These are phyloP conservation scores for Colletotrichum eleusines DNA, from an alignment of 2,329 filamentous ascomycete genomes.

Conservation along the genomic window DNA sequence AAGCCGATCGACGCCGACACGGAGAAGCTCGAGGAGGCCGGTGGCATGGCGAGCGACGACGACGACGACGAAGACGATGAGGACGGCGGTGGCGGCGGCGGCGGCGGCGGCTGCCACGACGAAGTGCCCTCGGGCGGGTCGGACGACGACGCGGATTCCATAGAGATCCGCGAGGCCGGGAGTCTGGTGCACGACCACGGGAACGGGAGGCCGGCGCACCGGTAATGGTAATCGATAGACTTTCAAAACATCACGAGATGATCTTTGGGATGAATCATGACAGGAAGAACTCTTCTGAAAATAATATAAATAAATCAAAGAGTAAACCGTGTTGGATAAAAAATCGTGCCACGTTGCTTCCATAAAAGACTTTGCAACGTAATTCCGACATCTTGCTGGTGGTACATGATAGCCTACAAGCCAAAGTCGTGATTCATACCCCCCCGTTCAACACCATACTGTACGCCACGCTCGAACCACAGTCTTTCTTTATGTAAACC, in stretches of 20 bases:
- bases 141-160: constrained; percentile 39
- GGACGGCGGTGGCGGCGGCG: constrained; percentile 46
- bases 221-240: background rate
- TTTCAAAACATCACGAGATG: background rate
- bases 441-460: background rate
- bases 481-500: background rate
- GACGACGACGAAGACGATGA: constrained; percentile 48
- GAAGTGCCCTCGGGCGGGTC: constrained; percentile 41
- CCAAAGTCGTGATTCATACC: constrained; percentile 24
- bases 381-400: constrained; percentile 21
- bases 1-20: constrained; percentile 47
- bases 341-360: background rate
- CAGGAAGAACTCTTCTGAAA: no score
- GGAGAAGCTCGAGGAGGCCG: constrained; percentile 44
- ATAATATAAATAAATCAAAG: no score
- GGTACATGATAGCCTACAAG: constrained; percentile 29
- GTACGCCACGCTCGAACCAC: constrained; percentile 20
- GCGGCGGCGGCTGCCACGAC: constrained; percentile 47
- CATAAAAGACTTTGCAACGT: background rate
- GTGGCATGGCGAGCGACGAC: constrained; percentile 45
- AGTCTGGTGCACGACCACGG: constrained; percentile 31
- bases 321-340: no score
- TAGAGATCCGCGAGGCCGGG: constrained; percentile 48
- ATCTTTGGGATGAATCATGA: background rate
- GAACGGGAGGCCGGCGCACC: constrained; percentile 29